A percentile compares a stretch with the other conserved stretches of the same genome.
Evolutionary conservation across 2,329 filamentous ascomycete genomes (phyloP).

Genomic region (Sporothrix dimorphospora): DNA sequence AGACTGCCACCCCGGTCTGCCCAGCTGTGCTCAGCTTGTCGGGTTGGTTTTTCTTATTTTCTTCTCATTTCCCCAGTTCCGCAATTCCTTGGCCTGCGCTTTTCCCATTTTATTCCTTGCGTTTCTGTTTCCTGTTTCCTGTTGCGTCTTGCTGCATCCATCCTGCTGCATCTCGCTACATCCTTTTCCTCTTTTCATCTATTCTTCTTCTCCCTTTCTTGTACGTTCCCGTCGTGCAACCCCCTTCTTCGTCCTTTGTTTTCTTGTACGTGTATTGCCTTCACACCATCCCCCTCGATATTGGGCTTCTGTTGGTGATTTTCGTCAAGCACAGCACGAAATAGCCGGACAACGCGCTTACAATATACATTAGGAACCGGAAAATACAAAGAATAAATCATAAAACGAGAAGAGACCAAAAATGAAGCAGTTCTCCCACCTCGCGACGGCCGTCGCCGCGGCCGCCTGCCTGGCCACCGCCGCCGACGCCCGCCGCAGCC

Average conservation of each 20-base stretch:
- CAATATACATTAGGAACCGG: neutral
- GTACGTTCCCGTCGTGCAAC: constrained; percentile 3
- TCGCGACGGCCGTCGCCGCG: constrained; percentile 4
- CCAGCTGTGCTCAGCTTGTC: neutral
- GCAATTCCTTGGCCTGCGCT: neutral
- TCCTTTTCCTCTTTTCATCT: neutral
- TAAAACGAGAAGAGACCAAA: too few species aligned
- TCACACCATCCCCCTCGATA: neutral
- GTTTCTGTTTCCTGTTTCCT: neutral
- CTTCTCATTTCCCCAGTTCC: constrained; percentile 18
- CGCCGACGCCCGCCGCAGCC: constrained; percentile 19
- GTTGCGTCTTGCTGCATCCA: neutral
- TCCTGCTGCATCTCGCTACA: neutral
- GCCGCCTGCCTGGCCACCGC: constrained; percentile 11
- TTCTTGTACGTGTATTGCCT: neutral
- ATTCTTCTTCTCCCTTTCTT: neutral
- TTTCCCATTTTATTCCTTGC: neutral
- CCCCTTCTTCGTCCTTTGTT: neutral
- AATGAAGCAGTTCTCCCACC: constrained; percentile 10
- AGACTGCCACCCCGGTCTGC: neutral
- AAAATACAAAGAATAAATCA: neutral
- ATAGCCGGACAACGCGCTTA: neutral
- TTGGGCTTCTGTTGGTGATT: neutral
- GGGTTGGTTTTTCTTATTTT: neutral
- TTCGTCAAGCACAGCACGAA: neutral